Percentiles rank a stretch among this genome's conserved stretches.
Evolutionary conservation across 2,329 filamentous ascomycete genomes (phyloP).

Genomic region (Trichoderma aggressivum): DNA sequence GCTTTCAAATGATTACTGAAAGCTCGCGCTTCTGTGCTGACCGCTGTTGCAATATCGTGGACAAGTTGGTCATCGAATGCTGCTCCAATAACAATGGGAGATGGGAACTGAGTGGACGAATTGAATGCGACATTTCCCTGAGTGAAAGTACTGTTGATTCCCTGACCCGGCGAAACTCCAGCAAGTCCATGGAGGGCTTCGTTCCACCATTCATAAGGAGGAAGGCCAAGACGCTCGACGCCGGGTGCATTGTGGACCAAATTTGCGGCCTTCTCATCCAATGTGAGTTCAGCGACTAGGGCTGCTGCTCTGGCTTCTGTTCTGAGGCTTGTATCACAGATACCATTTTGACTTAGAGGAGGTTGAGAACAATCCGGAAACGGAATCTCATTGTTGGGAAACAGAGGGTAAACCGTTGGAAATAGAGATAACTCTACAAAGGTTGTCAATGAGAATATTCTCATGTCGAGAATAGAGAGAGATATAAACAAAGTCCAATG

Average conservation of each 20-base stretch:
- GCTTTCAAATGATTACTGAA: neutral
- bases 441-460: neutral
- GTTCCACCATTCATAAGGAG: neutral
- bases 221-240: neutral
- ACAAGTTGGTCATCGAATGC: neutral
- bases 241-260: neutral
- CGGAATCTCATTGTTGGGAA: neutral
- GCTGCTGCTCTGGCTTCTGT: neutral
- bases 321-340: neutral
- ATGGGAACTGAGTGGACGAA: neutral
- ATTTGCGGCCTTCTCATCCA: neutral
- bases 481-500: neutral
- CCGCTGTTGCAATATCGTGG: neutral
- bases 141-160: neutral
- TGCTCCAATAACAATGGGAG: neutral
- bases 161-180: neutral
- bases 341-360: neutral
- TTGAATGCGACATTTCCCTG: neutral
- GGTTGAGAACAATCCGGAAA: neutral
- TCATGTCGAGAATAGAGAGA: neutral
- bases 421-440: neutral
- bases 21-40: neutral
- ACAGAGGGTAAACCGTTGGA: neutral
- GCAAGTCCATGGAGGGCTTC: neutral
- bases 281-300: neutral